Evolutionary conservation across 169 alveolate species (phyloP).

Genomic region (Theileria orientalis): DNA sequence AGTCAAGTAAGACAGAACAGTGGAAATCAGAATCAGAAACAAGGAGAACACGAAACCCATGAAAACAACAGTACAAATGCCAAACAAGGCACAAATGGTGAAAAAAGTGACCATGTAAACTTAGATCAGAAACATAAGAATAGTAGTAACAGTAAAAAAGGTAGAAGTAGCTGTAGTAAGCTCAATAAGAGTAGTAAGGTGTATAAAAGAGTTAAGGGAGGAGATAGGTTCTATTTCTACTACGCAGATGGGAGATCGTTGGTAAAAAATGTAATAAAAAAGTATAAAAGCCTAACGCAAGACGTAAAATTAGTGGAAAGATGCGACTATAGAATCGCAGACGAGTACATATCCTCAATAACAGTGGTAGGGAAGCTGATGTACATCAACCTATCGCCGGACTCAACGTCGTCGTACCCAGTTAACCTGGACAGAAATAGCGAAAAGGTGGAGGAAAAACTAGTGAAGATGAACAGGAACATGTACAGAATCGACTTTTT

Average conservation of each 20-base stretch:
- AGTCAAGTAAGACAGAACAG: no score
- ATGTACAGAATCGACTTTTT: conserved; percentile 6
- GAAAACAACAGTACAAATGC: no score
- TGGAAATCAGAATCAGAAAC: neutral
- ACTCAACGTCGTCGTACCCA: neutral
- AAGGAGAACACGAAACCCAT: no score
- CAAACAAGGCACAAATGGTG: no score
- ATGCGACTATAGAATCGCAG: conserved; percentile 8
- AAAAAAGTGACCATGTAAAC: no score
- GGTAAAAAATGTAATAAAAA: neutral
- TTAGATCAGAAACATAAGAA: no score
- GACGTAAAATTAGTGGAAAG: neutral
- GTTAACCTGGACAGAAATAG: neutral
- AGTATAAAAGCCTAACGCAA: neutral
- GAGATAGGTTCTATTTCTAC: neutral
- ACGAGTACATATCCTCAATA: conserved; percentile 18
- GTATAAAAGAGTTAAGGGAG: no score
- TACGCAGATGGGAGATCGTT: neutral
- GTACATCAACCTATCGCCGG: neutral
- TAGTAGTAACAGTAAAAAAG: no score
- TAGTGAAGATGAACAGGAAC: neutral
- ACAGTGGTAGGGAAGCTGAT: conserved; percentile 1
- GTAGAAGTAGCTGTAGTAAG: no score
- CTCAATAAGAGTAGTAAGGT: no score
- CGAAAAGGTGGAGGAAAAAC: neutral